These are phyloP conservation scores for Eucalyptus victrix DNA, from an alignment of 345 rosid genomes.

Conservation along the genomic window DNA sequence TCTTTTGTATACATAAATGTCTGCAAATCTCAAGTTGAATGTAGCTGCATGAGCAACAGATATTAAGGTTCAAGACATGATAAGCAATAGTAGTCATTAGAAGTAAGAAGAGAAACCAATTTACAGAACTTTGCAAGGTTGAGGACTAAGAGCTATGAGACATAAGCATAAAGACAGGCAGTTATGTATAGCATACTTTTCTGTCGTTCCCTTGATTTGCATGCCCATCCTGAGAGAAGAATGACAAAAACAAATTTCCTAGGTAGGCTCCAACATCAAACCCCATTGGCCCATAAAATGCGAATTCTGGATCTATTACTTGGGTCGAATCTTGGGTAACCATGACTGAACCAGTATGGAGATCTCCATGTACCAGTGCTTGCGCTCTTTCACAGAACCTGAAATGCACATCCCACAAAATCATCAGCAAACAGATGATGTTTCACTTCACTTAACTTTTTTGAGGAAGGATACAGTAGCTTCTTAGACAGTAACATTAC, in stretches of 20 bases:
- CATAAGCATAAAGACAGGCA: not conserved
- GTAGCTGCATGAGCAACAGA: not conserved
- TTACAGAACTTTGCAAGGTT: not conserved
- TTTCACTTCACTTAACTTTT: not conserved
- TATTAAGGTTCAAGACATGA: not conserved
- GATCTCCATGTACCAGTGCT: conserved; percentile 92
- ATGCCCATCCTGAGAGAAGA: conserved; percentile 91
- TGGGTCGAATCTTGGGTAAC: conserved; percentile 81
- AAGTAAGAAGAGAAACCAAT: not conserved
- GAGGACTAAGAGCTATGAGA: not conserved
- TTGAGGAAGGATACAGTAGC: not conserved
- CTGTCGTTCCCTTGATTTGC: conserved; percentile 53
- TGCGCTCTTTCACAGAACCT: conserved; percentile 98
- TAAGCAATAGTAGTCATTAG: not conserved
- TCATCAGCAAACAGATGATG: not conserved
- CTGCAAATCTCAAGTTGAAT: not conserved
- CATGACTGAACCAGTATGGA: conserved; percentile 92
- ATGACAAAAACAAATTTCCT: conserved; percentile 83
- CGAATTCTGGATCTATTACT: conserved; percentile 90
- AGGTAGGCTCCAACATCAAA: conserved; percentile 86
- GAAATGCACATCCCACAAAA: not conserved
- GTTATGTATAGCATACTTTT: conserved; percentile 18
- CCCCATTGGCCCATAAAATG: conserved; percentile 92
- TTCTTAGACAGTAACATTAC: conserved; percentile 19
- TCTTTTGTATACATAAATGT: not conserved